Evolutionary conservation across 768 basidiomycete genomes (phyloP).

Genomic region (Mycena polygramma): DNA sequence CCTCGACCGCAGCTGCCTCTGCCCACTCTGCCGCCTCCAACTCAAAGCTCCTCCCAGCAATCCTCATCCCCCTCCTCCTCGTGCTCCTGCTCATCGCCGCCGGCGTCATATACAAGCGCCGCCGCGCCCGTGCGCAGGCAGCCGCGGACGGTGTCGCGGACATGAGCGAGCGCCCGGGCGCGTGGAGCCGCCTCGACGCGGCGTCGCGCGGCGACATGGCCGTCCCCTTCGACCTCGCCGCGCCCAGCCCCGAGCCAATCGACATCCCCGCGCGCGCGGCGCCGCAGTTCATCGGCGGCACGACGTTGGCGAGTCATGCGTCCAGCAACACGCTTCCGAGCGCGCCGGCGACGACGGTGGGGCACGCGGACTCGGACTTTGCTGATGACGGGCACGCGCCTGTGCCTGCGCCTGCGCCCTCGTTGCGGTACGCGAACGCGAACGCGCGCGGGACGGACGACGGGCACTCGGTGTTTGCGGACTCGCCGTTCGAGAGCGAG

Average conservation of each 20-base stretch:
- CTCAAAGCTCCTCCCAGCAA: not conserved
- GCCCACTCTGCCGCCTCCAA: not conserved
- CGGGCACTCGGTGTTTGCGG: constrained; percentile 28
- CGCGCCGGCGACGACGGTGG: not conserved
- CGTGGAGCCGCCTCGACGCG: constrained; percentile 36
- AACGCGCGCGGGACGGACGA: not conserved
- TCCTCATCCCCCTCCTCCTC: constrained; percentile 16
- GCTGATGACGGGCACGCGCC: too few relatives aligned
- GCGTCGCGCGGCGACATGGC: constrained; percentile 33
- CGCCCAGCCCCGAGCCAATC: not conserved
- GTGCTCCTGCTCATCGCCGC: not conserved
- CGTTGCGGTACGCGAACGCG: too few relatives aligned
- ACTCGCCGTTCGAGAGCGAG: constrained; percentile 32
- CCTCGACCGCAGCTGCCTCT: not conserved
- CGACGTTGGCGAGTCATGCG: not conserved
- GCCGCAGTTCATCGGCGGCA: constrained; percentile 10
- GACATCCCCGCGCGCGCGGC: constrained; percentile 18
- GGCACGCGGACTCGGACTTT: not conserved
- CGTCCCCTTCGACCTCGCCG: not conserved
- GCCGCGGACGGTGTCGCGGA: too few relatives aligned
- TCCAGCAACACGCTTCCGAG: too few relatives aligned
- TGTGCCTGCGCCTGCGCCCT: too few relatives aligned
- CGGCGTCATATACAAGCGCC: not conserved
- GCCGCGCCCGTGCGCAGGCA: not conserved
- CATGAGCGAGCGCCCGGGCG: constrained; percentile 5